Conservation (phyloP, 2,329 filamentous ascomycete species). For the Nakataea oryzae region DNA sequence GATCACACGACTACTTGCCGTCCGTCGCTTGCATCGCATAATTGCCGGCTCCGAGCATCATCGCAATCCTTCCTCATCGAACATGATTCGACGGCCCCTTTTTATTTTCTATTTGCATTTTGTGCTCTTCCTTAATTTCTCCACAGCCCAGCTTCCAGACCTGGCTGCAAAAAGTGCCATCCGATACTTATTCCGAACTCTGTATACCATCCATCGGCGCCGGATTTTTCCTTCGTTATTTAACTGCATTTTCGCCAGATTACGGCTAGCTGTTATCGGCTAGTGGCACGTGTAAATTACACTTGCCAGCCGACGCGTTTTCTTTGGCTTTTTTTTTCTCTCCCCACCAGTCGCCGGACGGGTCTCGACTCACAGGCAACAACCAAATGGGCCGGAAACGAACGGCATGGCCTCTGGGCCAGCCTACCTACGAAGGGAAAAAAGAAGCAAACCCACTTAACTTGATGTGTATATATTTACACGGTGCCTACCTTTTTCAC, state of each 20-base stretch:
- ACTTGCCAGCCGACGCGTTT: background rate
- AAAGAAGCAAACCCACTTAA: background rate
- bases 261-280: background rate
- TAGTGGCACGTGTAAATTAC: background rate
- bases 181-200: background rate
- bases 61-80: background rate
- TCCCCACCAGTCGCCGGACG: background rate
- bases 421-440: background rate
- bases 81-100: background rate
- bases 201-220: background rate
- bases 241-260: background rate
- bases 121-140: background rate
- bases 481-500: too few species aligned
- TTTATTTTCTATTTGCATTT: background rate
- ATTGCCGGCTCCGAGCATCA: background rate
- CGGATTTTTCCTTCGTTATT: background rate
- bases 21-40: background rate
- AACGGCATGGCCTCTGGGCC: too few species aligned
- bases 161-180: background rate
- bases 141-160: background rate
- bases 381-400: too few species aligned
- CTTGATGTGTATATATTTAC: background rate
- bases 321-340: background rate
- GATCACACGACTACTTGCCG: background rate
- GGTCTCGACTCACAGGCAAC: too few species aligned